Evolutionary conservation across 768 basidiomycete species (phyloP).

Genomic region (Albatrellus ellisii): DNA sequence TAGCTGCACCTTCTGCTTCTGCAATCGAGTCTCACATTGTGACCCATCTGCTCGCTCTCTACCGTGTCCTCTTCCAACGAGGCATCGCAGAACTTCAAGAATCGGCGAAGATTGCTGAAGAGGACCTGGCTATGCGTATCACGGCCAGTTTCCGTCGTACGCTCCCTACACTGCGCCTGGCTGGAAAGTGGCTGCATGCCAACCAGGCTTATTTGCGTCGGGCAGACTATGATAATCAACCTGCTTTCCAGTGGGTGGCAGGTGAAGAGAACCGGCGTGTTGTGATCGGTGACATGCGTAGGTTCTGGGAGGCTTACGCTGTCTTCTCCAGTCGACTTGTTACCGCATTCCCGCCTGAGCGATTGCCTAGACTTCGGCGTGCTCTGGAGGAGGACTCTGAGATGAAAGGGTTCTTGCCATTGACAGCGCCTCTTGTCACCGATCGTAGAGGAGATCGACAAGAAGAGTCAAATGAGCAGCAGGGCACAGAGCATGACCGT

Average conservation of each 20-base stretch:
- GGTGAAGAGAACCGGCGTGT: slow-evolving; percentile 14
- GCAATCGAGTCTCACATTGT: slow-evolving; percentile 53
- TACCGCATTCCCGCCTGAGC: slow-evolving; percentile 52
- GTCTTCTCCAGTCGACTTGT: slow-evolving; percentile 51
- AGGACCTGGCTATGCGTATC: slow-evolving; percentile 68
- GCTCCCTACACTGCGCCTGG: slow-evolving; percentile 76
- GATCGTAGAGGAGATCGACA: slow-evolving; percentile 1
- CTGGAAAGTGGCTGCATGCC: slow-evolving; percentile 77
- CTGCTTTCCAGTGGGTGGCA: slow-evolving; percentile 9
- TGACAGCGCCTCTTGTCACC: slow-evolving; percentile 22
- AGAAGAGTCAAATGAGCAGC: too few species aligned
- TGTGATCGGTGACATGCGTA: slow-evolving; percentile 24
- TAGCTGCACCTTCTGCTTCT: slow-evolving; percentile 9
- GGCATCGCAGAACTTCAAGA: slow-evolving; percentile 50
- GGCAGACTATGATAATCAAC: slow-evolving; percentile 10
- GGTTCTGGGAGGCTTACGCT: slow-evolving; percentile 66
- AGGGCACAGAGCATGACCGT: slow-evolving; percentile 7
- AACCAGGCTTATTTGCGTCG: slow-evolving; percentile 31
- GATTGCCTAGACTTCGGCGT: slow-evolving; percentile 40
- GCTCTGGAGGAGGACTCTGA: slow-evolving; percentile 87
- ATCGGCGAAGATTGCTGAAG: slow-evolving; percentile 37
- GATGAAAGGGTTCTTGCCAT: slow-evolving; percentile 75
- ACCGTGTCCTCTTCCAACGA: slow-evolving; percentile 50
- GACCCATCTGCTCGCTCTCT: slow-evolving; percentile 52
- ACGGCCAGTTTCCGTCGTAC: slow-evolving; percentile 78